Evolutionary conservation across 1,284 basidiomycete species (phyloP).

Genomic region (Rhodofomes roseus): DNA sequence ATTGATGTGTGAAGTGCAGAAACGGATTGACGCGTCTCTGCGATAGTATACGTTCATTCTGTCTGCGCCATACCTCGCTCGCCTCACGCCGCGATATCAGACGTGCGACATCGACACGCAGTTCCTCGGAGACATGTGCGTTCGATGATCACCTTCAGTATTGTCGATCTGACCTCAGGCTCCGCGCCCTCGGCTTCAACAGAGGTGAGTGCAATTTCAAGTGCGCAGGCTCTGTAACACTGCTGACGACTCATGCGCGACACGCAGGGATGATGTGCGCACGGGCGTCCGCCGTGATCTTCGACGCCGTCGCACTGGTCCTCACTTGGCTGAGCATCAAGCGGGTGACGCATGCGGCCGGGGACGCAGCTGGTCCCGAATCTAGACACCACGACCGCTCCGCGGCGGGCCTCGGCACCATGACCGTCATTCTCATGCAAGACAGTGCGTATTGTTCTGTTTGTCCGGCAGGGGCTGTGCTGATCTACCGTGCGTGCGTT

Average conservation of each 20-base stretch:
- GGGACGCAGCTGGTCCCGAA: not conserved
- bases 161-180: too few relatives aligned
- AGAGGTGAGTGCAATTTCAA: not conserved
- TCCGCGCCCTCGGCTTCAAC: not conserved
- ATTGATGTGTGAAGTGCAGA: not conserved
- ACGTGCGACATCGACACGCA: slow-evolving; percentile 1
- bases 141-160: too few relatives aligned
- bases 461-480: too few relatives aligned
- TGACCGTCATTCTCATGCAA: not conserved
- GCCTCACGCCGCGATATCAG: not conserved
- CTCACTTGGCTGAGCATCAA: not conserved
- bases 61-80: not conserved
- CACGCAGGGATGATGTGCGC: not conserved
- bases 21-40: too few relatives aligned
- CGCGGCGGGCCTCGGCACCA: not conserved
- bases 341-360: not conserved
- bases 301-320: not conserved
- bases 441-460: not conserved
- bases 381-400: not conserved
- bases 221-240: not conserved
- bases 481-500: not conserved
- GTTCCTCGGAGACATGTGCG: not conserved
- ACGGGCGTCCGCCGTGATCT: not conserved
- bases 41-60: not conserved
- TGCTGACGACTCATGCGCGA: not conserved